A percentile compares a stretch with the other conserved stretches of the same genome.
phyloP scores from a whole-genome alignment of 768 basidiomycete species.

The Terana coerulea region DNA sequence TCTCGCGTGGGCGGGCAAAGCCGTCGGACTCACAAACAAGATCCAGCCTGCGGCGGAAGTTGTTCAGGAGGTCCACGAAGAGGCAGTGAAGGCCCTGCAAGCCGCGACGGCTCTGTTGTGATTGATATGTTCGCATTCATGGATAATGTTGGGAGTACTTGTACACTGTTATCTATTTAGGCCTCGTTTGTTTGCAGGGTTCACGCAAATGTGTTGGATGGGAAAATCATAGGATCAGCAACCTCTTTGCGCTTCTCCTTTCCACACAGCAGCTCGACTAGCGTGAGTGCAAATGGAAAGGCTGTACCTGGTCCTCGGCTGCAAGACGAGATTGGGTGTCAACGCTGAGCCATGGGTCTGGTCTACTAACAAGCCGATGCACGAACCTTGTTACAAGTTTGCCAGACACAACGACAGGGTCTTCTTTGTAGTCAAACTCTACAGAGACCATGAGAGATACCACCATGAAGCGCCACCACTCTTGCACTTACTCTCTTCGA shows the following conservation, averaged over 20 bases:
- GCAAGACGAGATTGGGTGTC: too few species aligned
- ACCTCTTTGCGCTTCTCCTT: constrained; percentile 58
- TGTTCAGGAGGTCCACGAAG: constrained; percentile 4
- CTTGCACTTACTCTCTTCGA: constrained; percentile 48
- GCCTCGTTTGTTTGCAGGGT: not conserved
- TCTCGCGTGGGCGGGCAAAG: constrained; percentile 11
- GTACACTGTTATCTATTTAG: not conserved
- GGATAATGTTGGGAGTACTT: not conserved
- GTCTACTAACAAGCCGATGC: not conserved
- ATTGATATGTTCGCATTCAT: not conserved
- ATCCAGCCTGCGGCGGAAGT: constrained; percentile 31
- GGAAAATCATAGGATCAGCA: constrained; percentile 68
- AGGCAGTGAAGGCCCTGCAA: not conserved
- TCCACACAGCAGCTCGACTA: constrained; percentile 71
- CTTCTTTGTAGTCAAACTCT: constrained; percentile 76
- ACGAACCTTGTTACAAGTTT: constrained; percentile 74
- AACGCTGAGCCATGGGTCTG: not conserved
- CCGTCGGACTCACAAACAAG: constrained; percentile 7
- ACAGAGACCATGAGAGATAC: not conserved
- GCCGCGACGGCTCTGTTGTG: not conserved
- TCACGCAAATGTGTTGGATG: constrained; percentile 37
- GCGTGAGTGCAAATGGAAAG: constrained; percentile 74
- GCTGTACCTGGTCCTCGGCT: constrained; percentile 76
- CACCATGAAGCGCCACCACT: not conserved
- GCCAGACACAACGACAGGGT: constrained; percentile 67